Percentiles rank a stretch among this genome's conserved stretches.
phyloP scores from a whole-genome alignment of 23 red algal genomes.

The Cyanidium caldarium region DNA sequence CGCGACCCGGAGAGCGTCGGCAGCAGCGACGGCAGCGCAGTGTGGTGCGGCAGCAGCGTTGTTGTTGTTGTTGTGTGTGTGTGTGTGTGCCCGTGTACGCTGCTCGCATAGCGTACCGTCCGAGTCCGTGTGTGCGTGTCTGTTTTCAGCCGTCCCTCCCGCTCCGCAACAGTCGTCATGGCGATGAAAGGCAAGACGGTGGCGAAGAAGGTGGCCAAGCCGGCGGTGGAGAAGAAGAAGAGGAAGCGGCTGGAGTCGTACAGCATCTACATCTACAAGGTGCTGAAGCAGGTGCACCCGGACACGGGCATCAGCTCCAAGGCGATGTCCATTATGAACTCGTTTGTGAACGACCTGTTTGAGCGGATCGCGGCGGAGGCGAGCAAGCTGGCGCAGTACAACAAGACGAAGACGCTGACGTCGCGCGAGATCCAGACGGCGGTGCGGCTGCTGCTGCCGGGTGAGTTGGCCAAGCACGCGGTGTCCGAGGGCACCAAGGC shows the following conservation, averaged over 20 bases:
- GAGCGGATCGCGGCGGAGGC: slow-evolving; percentile 87
- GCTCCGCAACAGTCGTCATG: slow-evolving; percentile 40
- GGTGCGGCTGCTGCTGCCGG: slow-evolving; percentile 86
- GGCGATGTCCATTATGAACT: slow-evolving; percentile 99
- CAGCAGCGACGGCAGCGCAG: no score
- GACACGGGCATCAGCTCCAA: slow-evolving; percentile 96
- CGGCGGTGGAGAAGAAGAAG: slow-evolving; percentile 32
- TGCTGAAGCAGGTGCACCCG: slow-evolving; percentile 98
- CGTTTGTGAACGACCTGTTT: slow-evolving; percentile 93
- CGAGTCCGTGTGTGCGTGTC: no score
- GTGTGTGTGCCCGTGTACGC: no score
- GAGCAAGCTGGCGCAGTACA: slow-evolving; percentile 72
- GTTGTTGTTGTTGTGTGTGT: no score
- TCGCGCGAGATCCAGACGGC: slow-evolving; percentile 96
- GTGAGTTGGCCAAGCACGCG: slow-evolving; percentile 96
- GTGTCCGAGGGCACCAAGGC: slow-evolving; percentile 98
- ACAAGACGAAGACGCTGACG: slow-evolving; percentile 90
- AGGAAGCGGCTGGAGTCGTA: slow-evolving; percentile 92
- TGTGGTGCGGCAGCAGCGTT: no score
- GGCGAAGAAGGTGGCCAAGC: slow-evolving; percentile 88
- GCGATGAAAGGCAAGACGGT: slow-evolving; percentile 89
- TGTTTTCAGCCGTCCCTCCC: no score
- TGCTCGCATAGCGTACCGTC: no score
- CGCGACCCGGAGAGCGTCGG: no score
- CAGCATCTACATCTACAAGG: slow-evolving; percentile 99